Evolutionary conservation across 1,284 basidiomycete genomes (phyloP).

Genomic region (Earliella scabrosa): DNA sequence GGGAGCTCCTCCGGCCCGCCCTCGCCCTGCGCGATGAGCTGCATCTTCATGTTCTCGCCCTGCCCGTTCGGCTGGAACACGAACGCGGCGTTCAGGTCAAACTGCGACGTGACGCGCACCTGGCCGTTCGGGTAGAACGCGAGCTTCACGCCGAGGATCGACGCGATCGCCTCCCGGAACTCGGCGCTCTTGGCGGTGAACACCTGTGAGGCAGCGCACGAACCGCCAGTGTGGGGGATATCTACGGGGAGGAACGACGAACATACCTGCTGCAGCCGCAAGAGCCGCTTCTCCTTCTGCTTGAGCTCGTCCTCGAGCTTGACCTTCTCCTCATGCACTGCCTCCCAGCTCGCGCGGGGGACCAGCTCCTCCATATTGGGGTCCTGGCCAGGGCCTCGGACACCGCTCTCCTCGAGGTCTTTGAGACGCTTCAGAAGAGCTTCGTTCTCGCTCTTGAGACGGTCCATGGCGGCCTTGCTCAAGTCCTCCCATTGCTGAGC

Average conservation of each 20-base stretch:
- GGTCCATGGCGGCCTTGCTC: slow-evolving; percentile 66
- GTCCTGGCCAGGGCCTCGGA: slow-evolving; percentile 19
- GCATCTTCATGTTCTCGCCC: slow-evolving; percentile 58
- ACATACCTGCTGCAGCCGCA: slow-evolving; percentile 71
- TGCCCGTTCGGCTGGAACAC: slow-evolving; percentile 63
- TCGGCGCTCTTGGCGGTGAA: slow-evolving; percentile 79
- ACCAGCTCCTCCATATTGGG: slow-evolving; percentile 47
- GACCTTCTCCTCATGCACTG: slow-evolving; percentile 62
- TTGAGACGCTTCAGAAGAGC: slow-evolving; percentile 63
- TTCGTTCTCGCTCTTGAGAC: slow-evolving; percentile 76
- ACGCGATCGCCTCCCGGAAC: slow-evolving; percentile 80
- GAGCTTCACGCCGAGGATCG: slow-evolving; percentile 84
- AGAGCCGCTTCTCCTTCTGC: slow-evolving; percentile 77
- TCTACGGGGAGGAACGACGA: not conserved
- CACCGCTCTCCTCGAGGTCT: slow-evolving; percentile 53
- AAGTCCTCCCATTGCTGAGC: slow-evolving; percentile 74
- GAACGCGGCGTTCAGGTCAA: slow-evolving; percentile 72
- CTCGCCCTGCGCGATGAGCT: slow-evolving; percentile 70
- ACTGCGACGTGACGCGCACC: slow-evolving; percentile 82
- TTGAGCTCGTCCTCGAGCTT: slow-evolving; percentile 62
- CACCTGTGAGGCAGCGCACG: slow-evolving; percentile 42
- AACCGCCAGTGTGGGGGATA: not conserved
- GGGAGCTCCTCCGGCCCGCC: slow-evolving; percentile 71
- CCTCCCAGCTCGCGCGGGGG: slow-evolving; percentile 73
- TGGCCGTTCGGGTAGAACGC: slow-evolving; percentile 85